Evolutionary conservation across 23 red algal species (phyloP), one percentile per base, ranked within the genome.

Genomic region (Gracilariopsis chorda): DNA sequence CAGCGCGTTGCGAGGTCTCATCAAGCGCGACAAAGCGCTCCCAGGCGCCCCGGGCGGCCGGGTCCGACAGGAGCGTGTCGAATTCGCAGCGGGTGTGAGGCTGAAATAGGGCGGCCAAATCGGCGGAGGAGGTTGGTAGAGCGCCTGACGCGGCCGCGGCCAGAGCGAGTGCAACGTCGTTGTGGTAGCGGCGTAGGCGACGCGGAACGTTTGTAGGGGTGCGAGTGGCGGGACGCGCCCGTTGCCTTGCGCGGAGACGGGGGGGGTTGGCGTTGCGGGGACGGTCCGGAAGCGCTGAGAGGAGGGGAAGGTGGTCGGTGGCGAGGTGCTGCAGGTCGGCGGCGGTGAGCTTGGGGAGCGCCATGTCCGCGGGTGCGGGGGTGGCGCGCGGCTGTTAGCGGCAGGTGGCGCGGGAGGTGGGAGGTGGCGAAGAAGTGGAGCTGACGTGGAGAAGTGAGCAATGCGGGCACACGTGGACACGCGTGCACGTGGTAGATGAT

Each of bases 241-340:
- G 67, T 42, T 73, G 42, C 39, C 47, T 36, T n/a, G 67, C 67
- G 67, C 67, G 67, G 4, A 42, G 39, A 23, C 39, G 39, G 39
- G 67, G 67, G 7, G 47, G 67, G 3, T 36, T 42, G 37, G 67
- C 67, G 20, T 73, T 73, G 30, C 67, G 67, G 20, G 67, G 67
- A 35, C 67, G 67, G 40, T 73, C 37, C 32, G 67, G 67, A 6
- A 73, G 67, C 13, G 67, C 67, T 20, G 67, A 73, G 48, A 80
- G 76, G 40, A 60, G 53, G 36, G 57, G 58, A 19, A 44, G 57
- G 12, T 61, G 58, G 23, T 86, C 60, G 7, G 62, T 48, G 10
- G 82, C 56, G n/a, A 86, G 63, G 41, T 37, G 19, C 27, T 86
- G 60, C 16, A 86, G 42, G 59, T 86, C 58, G 34, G 82, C 58